Conservation (phyloP, 345 rosid genomes). For the Abelmoschus esculentus region DNA sequence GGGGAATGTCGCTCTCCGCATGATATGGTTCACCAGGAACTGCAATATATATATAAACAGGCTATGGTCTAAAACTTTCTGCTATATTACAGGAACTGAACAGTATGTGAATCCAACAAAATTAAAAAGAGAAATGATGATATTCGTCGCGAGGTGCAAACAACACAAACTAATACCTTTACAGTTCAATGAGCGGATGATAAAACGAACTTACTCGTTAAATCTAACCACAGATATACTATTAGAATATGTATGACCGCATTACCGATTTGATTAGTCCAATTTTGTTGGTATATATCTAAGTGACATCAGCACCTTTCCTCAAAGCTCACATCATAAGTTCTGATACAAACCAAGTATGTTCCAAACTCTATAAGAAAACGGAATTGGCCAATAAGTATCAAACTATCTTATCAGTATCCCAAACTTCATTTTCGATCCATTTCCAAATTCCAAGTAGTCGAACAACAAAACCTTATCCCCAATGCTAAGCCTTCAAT, state of each 20-base stretch:
- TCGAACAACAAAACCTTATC: neutral
- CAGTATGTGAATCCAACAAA: neutral
- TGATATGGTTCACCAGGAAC: slow-evolving; percentile 89
- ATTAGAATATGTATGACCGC: neutral
- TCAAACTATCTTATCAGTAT: no score
- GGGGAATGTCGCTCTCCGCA: slow-evolving; percentile 30
- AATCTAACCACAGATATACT: neutral
- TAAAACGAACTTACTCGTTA: neutral
- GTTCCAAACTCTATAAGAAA: no score
- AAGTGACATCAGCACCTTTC: no score
- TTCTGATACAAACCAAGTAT: no score
- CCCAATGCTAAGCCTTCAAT: neutral
- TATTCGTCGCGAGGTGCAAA: neutral
- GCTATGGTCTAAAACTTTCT: neutral
- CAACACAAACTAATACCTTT: neutral
- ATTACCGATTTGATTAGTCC: neutral
- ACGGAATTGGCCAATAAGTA: no score
- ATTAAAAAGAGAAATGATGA: neutral
- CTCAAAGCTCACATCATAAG: no score
- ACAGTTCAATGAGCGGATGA: neutral
- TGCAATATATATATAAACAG: slow-evolving; percentile 24
- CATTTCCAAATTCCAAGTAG: neutral
- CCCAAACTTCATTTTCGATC: neutral
- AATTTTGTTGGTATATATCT: neutral
- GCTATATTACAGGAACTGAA: neutral